Evolutionary conservation across 148 eudicot genomes (phyloP), one percentile per base, ranked within the genome.

Genomic region (Rhododendron ferrugineum): DNA sequence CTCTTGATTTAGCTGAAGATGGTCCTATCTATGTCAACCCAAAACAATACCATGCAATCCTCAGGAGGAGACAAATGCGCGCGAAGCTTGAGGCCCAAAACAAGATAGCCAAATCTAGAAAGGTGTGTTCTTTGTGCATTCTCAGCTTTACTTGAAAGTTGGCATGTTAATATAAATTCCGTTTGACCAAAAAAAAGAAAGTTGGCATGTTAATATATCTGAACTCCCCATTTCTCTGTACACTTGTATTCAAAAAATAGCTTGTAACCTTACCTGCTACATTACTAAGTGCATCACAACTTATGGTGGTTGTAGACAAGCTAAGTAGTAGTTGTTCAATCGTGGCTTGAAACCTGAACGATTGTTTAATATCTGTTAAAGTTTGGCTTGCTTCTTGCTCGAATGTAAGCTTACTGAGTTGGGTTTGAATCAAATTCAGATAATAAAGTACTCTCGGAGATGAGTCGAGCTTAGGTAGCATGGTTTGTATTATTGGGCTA

Each of bases 81-180:
- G 98, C 99, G n/a, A 96, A 91, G 91, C 92, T 96, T 22, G 97
- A 96, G 89, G 94, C 98, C 60, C 95, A 92, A 84, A 96, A 93
- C 93, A 96, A 94, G 80, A 88, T 92, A 42, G 86, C 89, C 49
- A 92, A 92, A 87, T 73, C 56, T 52, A 86, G 94, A 36, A 91
- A 84, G 84, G 94, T 91, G 85, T 54, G 86, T 82, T 54, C 30
- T 5, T n/a, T 78, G 9, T n/a, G 14, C 68, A 44, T 11, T 37
- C 30, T 49, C 18, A 1, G 66, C 60, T 56, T 28, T 22, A 37
- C 23, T 18, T 47, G 40, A 68, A 72, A 44, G 78, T 46, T 68
- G 52, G 22, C 84, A 11, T 28, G 34, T 62, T 60, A 0, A 40
- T 60, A 11, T 40, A 50, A n/a, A n/a, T n/a, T n/a, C n/a, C n/a